Evolutionary conservation across 2,329 filamentous ascomycete species (phyloP).

Genomic region (Scedosporium apiospermum): DNA sequence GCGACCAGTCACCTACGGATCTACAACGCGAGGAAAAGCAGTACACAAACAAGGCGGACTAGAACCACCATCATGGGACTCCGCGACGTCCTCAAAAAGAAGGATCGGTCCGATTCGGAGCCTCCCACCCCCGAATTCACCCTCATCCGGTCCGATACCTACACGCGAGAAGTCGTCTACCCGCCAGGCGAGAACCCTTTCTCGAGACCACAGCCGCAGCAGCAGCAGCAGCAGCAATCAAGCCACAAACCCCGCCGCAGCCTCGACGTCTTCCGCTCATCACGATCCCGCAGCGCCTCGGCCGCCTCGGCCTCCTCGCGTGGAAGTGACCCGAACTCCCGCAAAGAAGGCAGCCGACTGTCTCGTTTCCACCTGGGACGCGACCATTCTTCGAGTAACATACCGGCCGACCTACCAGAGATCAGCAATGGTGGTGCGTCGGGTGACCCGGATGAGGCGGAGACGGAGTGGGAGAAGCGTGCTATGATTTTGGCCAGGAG

Average conservation of each 20-base stretch:
- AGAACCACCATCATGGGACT: constrained; percentile 38
- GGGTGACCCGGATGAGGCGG: constrained; percentile 36
- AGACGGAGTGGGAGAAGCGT: constrained; percentile 83
- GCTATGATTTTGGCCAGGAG: constrained; percentile 70
- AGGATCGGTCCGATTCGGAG: constrained; percentile 30
- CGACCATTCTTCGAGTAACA: constrained; percentile 55
- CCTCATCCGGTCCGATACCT: constrained; percentile 77
- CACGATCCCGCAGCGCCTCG: constrained; percentile 41
- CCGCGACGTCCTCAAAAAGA: constrained; percentile 45
- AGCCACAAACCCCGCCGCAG: constrained; percentile 28
- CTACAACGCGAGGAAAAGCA: not conserved
- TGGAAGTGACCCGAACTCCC: constrained; percentile 16
- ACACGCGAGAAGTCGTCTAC: constrained; percentile 67
- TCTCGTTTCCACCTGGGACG: constrained; percentile 62
- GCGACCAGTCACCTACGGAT: too few relatives aligned
- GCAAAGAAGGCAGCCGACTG: constrained; percentile 33
- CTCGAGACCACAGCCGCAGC: constrained; percentile 15
- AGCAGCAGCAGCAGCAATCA: constrained; percentile 12
- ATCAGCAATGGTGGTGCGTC: constrained; percentile 40
- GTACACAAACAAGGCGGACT: not conserved
- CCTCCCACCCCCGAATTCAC: constrained; percentile 61
- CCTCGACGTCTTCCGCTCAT: constrained; percentile 33
- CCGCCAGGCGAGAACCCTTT: constrained; percentile 42
- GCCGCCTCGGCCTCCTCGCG: constrained; percentile 28
- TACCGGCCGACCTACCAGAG: constrained; percentile 72